These are phyloP conservation scores for Solanum lycopersicoides DNA, from an alignment of 257 asterid species.

Conservation along the genomic window DNA sequence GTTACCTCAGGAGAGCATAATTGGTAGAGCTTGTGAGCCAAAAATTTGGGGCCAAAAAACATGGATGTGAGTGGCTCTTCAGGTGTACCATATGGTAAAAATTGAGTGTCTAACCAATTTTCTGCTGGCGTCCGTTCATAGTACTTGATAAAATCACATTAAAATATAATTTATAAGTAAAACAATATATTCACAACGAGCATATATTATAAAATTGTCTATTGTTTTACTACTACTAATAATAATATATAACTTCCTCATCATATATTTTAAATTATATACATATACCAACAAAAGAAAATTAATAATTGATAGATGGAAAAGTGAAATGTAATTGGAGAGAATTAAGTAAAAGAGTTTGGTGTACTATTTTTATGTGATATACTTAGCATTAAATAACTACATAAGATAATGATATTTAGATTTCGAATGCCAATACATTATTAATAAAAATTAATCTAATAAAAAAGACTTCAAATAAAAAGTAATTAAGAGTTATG, in stretches of 20 bases:
- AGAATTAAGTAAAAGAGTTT: neutral
- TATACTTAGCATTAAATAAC: too few species aligned
- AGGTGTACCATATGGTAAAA: conserved; percentile 21
- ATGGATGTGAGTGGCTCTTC: conserved; percentile 23
- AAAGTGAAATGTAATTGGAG: neutral
- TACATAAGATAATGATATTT: too few species aligned
- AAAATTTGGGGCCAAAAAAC: conserved; percentile 25
- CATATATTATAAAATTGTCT: neutral
- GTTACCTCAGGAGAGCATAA: conserved; percentile 27
- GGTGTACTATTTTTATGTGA: neutral
- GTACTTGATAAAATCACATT: conserved; percentile 9
- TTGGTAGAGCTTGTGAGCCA: conserved; percentile 20
- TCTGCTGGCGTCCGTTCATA: conserved; percentile 16
- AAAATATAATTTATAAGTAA: neutral
- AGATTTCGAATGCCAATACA: too few species aligned
- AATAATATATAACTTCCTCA: neutral
- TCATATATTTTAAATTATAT: too few species aligned
- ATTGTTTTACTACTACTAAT: too few species aligned
- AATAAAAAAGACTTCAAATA: too few species aligned
- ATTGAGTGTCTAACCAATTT: conserved; percentile 32
- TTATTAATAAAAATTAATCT: too few species aligned
- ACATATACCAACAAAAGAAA: neutral
- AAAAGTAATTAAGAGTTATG: too few species aligned
- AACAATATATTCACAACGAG: neutral
- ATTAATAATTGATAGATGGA: neutral